phyloP scores from a whole-genome alignment of 495 filamentous ascomycete species.

The Xylaria telfairii region DNA sequence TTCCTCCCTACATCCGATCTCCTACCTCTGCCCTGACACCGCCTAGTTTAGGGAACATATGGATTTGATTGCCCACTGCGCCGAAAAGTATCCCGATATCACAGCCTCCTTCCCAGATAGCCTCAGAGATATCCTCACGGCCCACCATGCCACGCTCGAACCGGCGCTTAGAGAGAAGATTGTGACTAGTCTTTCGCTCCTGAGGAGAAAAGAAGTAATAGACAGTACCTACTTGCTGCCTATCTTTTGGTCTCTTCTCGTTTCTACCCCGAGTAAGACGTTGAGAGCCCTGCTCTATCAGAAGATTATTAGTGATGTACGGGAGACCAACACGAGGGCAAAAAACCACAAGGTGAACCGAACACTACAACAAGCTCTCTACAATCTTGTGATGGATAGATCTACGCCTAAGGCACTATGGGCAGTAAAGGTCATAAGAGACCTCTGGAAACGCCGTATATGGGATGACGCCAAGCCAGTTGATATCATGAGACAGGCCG shows the following conservation, averaged over 20 bases:
- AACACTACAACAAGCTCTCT: constrained; percentile 89
- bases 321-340: constrained; percentile 80
- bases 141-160: constrained; percentile 81
- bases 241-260: constrained; percentile 89
- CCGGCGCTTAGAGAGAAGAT: constrained; percentile 89
- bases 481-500: constrained; percentile 92
- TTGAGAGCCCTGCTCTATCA: constrained; percentile 82
- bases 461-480: constrained; percentile 90
- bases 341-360: constrained; percentile 92
- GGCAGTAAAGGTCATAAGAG: constrained; percentile 89
- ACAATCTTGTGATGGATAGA: constrained; percentile 87
- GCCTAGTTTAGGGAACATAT: constrained; percentile 78
- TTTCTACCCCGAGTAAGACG: constrained; percentile 84
- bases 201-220: constrained; percentile 89
- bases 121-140: constrained; percentile 76
- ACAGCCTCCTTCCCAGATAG: constrained; percentile 80
- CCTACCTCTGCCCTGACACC: neutral
- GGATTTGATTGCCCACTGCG: constrained; percentile 89
- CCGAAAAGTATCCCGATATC: constrained; percentile 87
- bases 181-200: constrained; percentile 84
- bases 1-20: neutral
- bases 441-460: constrained; percentile 86
- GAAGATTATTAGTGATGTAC: constrained; percentile 89
- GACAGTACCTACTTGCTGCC: constrained; percentile 83
- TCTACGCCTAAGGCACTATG: constrained; percentile 86